A percentile compares a stretch with the other conserved stretches of the same genome.
These are phyloP conservation scores for Tricholoma sp. DNA, from an alignment of 768 basidiomycete species.

Conservation along the genomic window DNA sequence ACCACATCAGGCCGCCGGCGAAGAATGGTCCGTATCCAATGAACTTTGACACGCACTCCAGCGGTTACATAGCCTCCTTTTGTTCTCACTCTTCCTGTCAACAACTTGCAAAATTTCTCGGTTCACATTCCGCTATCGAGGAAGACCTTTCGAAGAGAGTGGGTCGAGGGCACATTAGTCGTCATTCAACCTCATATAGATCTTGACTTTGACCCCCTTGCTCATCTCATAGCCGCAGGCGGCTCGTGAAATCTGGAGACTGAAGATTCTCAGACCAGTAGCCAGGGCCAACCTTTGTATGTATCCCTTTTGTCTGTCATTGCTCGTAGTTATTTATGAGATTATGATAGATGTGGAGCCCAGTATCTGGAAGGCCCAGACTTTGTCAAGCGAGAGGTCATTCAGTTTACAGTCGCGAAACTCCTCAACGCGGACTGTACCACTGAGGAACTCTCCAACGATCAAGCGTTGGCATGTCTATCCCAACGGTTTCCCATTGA, in stretches of 20 bases:
- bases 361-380: not conserved
- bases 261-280: slow-evolving; percentile 9
- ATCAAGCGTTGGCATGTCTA: slow-evolving; percentile 17
- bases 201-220: slow-evolving; percentile 19
- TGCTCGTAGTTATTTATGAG: not conserved
- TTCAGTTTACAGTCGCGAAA: slow-evolving; percentile 12
- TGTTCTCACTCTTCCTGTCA: slow-evolving; percentile 17
- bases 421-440: slow-evolving; percentile 9
- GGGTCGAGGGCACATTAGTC: not conserved
- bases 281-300: slow-evolving; percentile 24
- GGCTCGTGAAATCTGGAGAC: slow-evolving; percentile 14
- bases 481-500: slow-evolving; percentile 22
- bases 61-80: not conserved
- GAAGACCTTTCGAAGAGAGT: slow-evolving; percentile 7
- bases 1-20: not conserved
- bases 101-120: slow-evolving; percentile 13
- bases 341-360: slow-evolving; percentile 1
- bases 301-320: slow-evolving; percentile 5
- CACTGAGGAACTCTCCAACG: slow-evolving; percentile 4
- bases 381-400: slow-evolving; percentile 7
- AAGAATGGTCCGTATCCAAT: not conserved
- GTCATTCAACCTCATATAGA: slow-evolving; percentile 12
- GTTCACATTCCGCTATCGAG: slow-evolving; percentile 6
- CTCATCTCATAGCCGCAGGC: slow-evolving; percentile 1
- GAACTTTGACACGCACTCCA: not conserved